Evolutionary conservation across 441 rosid species (phyloP).

Genomic region (Pelargonium australe): DNA sequence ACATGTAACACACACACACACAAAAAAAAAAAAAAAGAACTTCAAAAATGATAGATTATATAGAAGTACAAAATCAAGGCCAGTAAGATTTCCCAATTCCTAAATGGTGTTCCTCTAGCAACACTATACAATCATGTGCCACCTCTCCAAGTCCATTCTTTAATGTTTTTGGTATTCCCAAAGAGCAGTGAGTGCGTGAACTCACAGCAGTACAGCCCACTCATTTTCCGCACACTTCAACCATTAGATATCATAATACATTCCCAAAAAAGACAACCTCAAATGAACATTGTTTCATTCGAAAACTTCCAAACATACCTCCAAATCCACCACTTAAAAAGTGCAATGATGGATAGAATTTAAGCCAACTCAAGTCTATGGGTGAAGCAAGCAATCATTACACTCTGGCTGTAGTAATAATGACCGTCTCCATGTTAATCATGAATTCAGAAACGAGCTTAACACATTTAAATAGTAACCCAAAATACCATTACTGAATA

Average conservation of each 20-base stretch:
- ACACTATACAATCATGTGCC: background rate
- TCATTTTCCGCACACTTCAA: background rate
- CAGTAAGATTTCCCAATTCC: background rate
- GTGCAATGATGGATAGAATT: too few relatives aligned
- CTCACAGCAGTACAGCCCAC: background rate
- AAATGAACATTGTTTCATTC: background rate
- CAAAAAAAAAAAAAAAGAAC: too few relatives aligned
- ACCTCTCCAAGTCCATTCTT: background rate
- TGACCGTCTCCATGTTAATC: background rate
- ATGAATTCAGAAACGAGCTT: constrained; percentile 6
- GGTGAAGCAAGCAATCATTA: background rate
- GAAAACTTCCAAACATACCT: background rate
- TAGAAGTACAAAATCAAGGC: too few relatives aligned
- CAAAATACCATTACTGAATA: background rate
- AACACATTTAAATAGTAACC: background rate
- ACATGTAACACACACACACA: background rate
- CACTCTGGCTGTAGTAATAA: background rate
- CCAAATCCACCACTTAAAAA: too few relatives aligned
- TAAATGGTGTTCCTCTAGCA: background rate
- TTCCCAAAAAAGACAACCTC: background rate
- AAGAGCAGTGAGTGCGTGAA: background rate
- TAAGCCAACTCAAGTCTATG: background rate
- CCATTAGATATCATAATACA: background rate
- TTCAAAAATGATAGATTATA: too few relatives aligned
- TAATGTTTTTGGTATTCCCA: background rate